Conservation (phyloP, 371 early-diverging fungal genomes). For the Blakeslea trispora region DNA sequence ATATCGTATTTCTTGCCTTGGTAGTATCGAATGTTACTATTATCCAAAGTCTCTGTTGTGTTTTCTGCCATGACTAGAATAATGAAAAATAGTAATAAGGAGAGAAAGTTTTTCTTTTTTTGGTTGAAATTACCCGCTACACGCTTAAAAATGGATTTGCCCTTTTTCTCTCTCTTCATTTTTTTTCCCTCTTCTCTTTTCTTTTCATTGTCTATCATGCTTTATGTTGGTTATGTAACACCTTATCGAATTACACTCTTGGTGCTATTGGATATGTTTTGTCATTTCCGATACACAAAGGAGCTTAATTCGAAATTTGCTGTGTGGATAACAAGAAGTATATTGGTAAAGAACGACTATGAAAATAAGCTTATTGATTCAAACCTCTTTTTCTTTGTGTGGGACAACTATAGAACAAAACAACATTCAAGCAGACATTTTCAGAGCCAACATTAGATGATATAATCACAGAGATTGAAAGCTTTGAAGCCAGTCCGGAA, state of each 20-base stretch:
- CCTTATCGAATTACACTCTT: conserved; percentile 18
- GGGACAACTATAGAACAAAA: conserved; percentile 20
- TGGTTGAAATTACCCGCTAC: too few relatives aligned
- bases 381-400: not conserved
- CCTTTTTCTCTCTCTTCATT: too few relatives aligned
- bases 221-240: conserved; percentile 21
- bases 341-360: conserved; percentile 20
- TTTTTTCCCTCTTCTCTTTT: not conserved
- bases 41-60: too few relatives aligned
- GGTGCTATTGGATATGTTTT: conserved; percentile 15
- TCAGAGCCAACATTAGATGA: conserved; percentile 18
- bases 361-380: too few relatives aligned
- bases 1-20: conserved; percentile 40
- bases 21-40: conserved; percentile 31
- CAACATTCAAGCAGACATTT: conserved; percentile 9
- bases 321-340: conserved; percentile 15
- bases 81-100: too few relatives aligned
- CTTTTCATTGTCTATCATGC: conserved; percentile 9
- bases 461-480: conserved; percentile 2
- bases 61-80: too few relatives aligned
- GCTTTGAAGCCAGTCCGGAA: conserved; percentile 1
- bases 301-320: conserved; percentile 11
- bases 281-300: conserved; percentile 9
- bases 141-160: too few relatives aligned
- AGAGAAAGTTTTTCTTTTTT: too few relatives aligned